These are phyloP conservation scores for Leishmania martiniquensis DNA, from an alignment of 208 protist genomes.

Conservation along the genomic window DNA sequence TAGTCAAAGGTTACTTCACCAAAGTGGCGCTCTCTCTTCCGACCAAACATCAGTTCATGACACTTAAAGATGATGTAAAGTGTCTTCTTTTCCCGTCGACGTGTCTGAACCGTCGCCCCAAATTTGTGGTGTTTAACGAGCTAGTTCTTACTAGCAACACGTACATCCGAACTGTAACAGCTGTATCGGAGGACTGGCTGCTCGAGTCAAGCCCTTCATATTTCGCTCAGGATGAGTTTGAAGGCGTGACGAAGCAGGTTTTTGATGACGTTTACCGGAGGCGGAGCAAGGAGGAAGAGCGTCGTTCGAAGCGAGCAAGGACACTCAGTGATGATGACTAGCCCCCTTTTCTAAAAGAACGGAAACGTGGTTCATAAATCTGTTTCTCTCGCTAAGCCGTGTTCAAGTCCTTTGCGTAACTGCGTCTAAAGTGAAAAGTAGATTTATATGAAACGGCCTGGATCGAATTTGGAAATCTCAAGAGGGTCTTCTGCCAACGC, in stretches of 20 bases:
- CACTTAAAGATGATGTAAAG: constrained; percentile 97
- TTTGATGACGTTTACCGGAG: constrained; percentile 83
- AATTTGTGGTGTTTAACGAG: constrained; percentile 98
- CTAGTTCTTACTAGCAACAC: constrained; percentile 94
- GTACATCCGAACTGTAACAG: constrained; percentile 97
- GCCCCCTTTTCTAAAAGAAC: constrained; percentile 11
- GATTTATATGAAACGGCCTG: neutral
- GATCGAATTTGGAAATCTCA: neutral
- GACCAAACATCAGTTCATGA: constrained; percentile 96
- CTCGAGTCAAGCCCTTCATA: constrained; percentile 87
- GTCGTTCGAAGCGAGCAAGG: constrained; percentile 31
- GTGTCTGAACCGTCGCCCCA: constrained; percentile 95
- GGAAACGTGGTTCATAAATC: neutral
- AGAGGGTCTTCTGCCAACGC: neutral
- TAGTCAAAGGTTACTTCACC: constrained; percentile 96
- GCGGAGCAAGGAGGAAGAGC: constrained; percentile 14
- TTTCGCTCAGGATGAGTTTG: constrained; percentile 84
- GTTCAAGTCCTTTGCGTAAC: neutral
- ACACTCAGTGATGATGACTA: constrained; percentile 27
- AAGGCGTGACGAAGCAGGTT: constrained; percentile 74
- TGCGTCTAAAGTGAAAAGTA: constrained; percentile 11
- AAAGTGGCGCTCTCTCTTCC: constrained; percentile 95
- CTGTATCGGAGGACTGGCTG: constrained; percentile 95
- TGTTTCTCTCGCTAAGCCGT: neutral
- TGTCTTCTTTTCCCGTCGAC: constrained; percentile 91